Base-by-base conservation (phyloP, 495 filamentous ascomycete genomes). In the Entonaema liquescens region DNA sequence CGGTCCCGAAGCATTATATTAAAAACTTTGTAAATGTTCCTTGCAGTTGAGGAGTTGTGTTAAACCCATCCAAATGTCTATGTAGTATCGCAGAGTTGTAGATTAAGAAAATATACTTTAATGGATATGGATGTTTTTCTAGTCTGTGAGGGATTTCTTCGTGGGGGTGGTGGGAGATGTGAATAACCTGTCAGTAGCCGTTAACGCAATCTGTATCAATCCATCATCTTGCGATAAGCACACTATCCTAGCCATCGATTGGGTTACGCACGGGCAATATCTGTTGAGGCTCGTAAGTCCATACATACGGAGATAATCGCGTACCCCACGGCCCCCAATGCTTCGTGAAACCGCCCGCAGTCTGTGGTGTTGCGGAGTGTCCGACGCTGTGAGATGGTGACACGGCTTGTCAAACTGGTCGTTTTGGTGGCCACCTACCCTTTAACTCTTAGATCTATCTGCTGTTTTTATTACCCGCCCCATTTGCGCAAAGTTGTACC, bases 1-100 rank as follows among this genome's bases (percentile, higher is more conserved):
- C 65, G 70, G 67, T 33, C 31, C 67, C 60, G 65, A 72, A 60
- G 53, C 64, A 61, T 53, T n/a, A 72, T 68, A 49, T 65, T 42
- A 50, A 61, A 36, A 56, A 15, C 60, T 52, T 33, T 55, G 13
- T 59, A n/a, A 63, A 56, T 64, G 70, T 64, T 72, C 67, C 60
- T 56, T 62, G 65, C 54, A 49, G 47, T 36, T n/a, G 64, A 65
- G 60, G 56, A 65, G 49, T 23, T 29, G 3, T 21, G 38, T 64
- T 61, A 64, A 68, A 62, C 65, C 64, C 23, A 17, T 68, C 47
- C 25, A 25, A 56, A 40, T 26, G 33, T 65, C 49, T 23, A 60
- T n/a, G 42, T 47, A 12, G 17, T 50, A 65, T 62, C 23, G 54
- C 59, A 65, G 13, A 64, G 17, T 25, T 68, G 59, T 40, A 65